Evolutionary conservation across 768 basidiomycete genomes (phyloP).

Genomic region (Tulasnella sp.): DNA sequence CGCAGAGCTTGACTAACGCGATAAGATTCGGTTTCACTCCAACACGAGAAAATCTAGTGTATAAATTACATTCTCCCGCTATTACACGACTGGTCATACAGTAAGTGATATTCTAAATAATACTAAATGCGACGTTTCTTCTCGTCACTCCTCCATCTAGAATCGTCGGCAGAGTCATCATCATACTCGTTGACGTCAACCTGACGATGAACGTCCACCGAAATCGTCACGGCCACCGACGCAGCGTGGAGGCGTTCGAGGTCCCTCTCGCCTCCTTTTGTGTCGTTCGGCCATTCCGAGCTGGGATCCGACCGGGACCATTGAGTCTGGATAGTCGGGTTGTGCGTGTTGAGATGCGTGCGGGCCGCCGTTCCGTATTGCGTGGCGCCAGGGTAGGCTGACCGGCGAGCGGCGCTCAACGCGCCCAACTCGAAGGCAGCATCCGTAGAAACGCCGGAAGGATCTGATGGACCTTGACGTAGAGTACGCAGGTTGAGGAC

Average conservation of each 20-base stretch:
- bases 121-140: not conserved
- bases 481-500: not conserved
- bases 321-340: not conserved
- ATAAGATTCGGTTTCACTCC: not conserved
- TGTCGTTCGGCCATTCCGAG: not conserved
- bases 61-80: not conserved
- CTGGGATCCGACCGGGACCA: no score
- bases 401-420: not conserved
- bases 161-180: not conserved
- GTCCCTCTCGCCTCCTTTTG: not conserved
- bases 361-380: not conserved
- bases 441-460: not conserved
- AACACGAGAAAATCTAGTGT: not conserved
- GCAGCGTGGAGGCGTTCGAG: not conserved
- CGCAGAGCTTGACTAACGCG: not conserved
- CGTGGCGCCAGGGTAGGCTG: not conserved
- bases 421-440: not conserved
- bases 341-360: not conserved
- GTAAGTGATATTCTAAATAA: no score
- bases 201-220: not conserved
- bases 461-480: not conserved
- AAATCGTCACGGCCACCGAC: not conserved
- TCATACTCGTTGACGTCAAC: not conserved
- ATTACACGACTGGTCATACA: not conserved
- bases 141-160: not conserved